phyloP scores from a whole-genome alignment of 176 grass and related monocot genomes.

The Secale cereale region DNA sequence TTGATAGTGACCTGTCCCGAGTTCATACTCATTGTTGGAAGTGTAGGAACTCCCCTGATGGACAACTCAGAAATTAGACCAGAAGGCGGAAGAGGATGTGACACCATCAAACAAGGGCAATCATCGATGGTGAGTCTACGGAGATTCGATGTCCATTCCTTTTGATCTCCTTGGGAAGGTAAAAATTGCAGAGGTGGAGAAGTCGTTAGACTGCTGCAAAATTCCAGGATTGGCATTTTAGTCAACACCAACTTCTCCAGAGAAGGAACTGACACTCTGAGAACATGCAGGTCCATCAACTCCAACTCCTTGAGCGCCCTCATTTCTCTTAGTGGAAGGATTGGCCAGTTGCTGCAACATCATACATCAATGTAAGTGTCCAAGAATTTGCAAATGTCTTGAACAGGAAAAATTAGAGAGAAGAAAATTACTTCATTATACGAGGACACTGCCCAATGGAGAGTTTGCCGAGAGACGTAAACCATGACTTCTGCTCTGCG shows the following conservation, averaged over 20 bases:
- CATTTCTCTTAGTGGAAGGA: constrained; percentile 13
- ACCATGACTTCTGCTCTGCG: constrained; percentile 10
- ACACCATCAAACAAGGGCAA: constrained; percentile 1
- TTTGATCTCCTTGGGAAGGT: no score
- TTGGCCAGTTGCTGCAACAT: constrained; percentile 10
- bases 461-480: constrained; percentile 13
- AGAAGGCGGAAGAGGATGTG: constrained; percentile 11
- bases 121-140: neutral
- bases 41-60: neutral
- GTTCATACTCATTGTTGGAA: neutral
- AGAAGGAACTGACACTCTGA: neutral
- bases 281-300: neutral
- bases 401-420: neutral
- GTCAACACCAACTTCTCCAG: constrained; percentile 25
- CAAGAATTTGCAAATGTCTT: neutral
- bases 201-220: constrained; percentile 22
- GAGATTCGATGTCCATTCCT: neutral
- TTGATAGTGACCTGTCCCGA: accelerated
- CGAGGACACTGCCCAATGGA: constrained; percentile 11
- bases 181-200: no score
- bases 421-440: neutral
- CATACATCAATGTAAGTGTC: neutral
- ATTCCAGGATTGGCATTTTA: constrained; percentile 24
- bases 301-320: constrained; percentile 23
- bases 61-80: neutral